phyloP scores from a whole-genome alignment of 2,329 filamentous ascomycete genomes.

The Rutstroemia sp. region DNA sequence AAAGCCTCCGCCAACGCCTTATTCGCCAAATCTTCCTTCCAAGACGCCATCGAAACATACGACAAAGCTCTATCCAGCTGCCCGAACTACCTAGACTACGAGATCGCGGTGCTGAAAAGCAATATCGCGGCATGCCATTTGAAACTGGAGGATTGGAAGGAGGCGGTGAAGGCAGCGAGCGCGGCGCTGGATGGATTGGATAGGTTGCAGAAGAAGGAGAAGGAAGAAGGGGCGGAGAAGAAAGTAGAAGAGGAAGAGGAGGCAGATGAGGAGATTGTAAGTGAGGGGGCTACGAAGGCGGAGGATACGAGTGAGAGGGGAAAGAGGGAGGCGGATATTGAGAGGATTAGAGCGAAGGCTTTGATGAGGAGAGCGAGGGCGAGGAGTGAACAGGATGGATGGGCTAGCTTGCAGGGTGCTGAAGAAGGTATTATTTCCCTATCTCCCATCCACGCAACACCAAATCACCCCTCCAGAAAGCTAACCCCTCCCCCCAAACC shows the following conservation, averaged over 20 bases:
- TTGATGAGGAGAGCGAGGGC: conserved; percentile 46
- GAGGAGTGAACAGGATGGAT: conserved; percentile 62
- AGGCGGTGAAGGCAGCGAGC: conserved; percentile 67
- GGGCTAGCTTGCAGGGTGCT: conserved; percentile 73
- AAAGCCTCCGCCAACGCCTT: conserved; percentile 73
- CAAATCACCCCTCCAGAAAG: not conserved
- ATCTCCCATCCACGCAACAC: not conserved
- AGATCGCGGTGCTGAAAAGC: conserved; percentile 76
- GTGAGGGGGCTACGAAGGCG: conserved; percentile 47
- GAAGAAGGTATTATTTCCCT: conserved; percentile 38
- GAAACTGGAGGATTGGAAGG: conserved; percentile 79
- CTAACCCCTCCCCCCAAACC: not conserved
- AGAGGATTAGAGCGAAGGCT: conserved; percentile 73
- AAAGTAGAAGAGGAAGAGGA: conserved; percentile 33
- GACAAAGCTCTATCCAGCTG: conserved; percentile 71
- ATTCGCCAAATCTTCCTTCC: conserved; percentile 66
- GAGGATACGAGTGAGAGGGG: conserved; percentile 27
- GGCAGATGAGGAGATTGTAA: conserved; percentile 53
- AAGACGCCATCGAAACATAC: conserved; percentile 75
- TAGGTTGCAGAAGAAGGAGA: conserved; percentile 39
- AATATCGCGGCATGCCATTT: conserved; percentile 88
- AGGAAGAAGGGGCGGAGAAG: conserved; percentile 46
- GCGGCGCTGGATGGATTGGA: conserved; percentile 67
- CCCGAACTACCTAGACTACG: conserved; percentile 80
- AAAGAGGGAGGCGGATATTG: conserved; percentile 55